phyloP scores from a whole-genome alignment of 305 asterid genomes.

The Fraxinus baroniana region DNA sequence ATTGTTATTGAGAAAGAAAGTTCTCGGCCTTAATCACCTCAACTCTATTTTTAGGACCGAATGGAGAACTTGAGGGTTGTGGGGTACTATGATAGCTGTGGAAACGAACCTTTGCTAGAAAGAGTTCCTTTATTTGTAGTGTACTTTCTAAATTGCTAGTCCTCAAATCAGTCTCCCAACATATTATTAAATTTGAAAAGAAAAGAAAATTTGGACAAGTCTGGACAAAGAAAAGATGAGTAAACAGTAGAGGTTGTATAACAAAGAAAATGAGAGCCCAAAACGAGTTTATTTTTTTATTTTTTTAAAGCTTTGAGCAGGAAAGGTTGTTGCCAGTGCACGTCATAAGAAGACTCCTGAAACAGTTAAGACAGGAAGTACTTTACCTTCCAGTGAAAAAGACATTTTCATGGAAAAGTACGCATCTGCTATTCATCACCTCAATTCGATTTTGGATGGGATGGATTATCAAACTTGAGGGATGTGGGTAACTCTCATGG shows the following conservation, averaged over 20 bases:
- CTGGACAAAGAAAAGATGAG: not conserved
- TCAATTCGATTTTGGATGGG: not conserved
- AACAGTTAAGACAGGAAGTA: not conserved
- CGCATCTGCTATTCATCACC: not conserved
- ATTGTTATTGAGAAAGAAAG: not conserved
- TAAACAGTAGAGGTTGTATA: not conserved
- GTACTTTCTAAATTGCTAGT: not conserved
- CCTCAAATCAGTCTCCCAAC: not conserved
- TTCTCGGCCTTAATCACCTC: not conserved
- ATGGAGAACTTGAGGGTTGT: not conserved
- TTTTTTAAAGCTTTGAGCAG: not conserved
- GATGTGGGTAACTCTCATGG: not conserved
- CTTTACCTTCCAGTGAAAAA: not conserved
- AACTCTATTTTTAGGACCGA: not conserved
- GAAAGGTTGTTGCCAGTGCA: not conserved
- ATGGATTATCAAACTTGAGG: not conserved
- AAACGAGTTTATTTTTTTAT: not conserved
- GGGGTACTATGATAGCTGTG: not conserved
- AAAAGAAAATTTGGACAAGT: not conserved
- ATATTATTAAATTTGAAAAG: not conserved
- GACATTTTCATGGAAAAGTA: not conserved
- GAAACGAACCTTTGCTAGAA: not conserved
- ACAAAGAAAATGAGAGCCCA: not conserved
- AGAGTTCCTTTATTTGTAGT: not conserved
- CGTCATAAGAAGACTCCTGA: not conserved